These are phyloP conservation scores for Penicillium riverlandense DNA, from an alignment of 495 filamentous ascomycete genomes.

Conservation along the genomic window DNA sequence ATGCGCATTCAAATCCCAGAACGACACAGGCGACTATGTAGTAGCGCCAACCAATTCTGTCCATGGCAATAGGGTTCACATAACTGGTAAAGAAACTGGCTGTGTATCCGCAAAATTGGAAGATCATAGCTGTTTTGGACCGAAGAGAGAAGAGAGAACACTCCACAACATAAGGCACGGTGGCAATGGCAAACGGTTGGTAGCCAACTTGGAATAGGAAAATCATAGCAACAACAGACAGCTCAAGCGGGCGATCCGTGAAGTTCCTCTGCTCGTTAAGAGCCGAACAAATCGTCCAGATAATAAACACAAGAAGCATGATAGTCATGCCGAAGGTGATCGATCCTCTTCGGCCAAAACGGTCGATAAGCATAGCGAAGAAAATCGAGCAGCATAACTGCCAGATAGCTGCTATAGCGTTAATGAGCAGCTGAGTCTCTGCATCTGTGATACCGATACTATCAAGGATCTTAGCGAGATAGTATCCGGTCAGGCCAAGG, in stretches of 20 bases:
- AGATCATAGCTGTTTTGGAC: too few species aligned
- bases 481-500: constrained; percentile 62
- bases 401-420: constrained; percentile 1
- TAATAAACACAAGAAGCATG: constrained; percentile 51
- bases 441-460: constrained; percentile 46
- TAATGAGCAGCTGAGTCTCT: constrained; percentile 37
- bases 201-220: too few species aligned
- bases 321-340: constrained; percentile 49
- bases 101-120: constrained; percentile 52
- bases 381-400: constrained; percentile 3
- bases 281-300: constrained; percentile 50
- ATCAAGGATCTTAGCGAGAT: constrained; percentile 47
- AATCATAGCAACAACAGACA: too few species aligned
- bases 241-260: too few species aligned
- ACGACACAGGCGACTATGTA: constrained; percentile 59
- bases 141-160: too few species aligned
- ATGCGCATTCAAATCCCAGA: constrained; percentile 49
- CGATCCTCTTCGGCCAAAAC: constrained; percentile 46
- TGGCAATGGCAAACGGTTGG: too few species aligned
- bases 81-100: constrained; percentile 48
- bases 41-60: constrained; percentile 51
- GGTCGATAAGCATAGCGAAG: constrained; percentile 53
- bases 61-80: constrained; percentile 55
- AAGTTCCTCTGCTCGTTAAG: too few species aligned
- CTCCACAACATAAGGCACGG: too few species aligned